Evolutionary conservation across 805 yeast species (phyloP), one percentile per base, ranked within the genome.

Genomic region (Zygotorulaspora sp.): DNA sequence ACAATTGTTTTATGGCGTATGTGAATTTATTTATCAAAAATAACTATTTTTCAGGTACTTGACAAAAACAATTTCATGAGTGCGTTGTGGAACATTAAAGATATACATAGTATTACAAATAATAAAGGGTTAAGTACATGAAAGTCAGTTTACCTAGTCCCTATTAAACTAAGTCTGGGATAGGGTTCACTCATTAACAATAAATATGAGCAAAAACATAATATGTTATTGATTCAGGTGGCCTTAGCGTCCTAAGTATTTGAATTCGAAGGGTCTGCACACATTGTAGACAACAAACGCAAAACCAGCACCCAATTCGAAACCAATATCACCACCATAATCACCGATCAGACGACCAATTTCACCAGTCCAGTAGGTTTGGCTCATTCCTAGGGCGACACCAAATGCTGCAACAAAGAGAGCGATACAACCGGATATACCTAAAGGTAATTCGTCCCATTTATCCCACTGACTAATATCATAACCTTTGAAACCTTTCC

Each of bases 391-490:
- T 30, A 84, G 38, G 13, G 77, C 94, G 29, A 78, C 83, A 62
- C 96, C 96, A 27, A 81, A 86, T 28, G 74, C 83, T 60, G 96
- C 96, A 53, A 81, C 77, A 61, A 82, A 73, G 70, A 88, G 81
- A 6, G 84, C 95, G 50, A 80, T 65, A 16, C 77, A 63, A 44
- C 92, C 94, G 2, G 96, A 90, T 35, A 64, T 54, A 45, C 96
- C 96, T 27, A 80, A 61, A 32, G 95, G 95, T 47, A 81, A 68
- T 38, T 71, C 63, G 23, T 67, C 61, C 55, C 70, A 68, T 52
- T 79, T 77, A 43, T 74, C 62, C 71, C 78, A 82, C 46, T 71
- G 74, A 26, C 68, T 74, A 47, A 78, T 63, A 56, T 83, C 77
- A 63, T 85, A 84, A 44, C 75, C 77, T 30, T 66, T 51, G 51